phyloP scores from a whole-genome alignment of 148 eudicot species.

The Amaranthus hypochondriacus region DNA sequence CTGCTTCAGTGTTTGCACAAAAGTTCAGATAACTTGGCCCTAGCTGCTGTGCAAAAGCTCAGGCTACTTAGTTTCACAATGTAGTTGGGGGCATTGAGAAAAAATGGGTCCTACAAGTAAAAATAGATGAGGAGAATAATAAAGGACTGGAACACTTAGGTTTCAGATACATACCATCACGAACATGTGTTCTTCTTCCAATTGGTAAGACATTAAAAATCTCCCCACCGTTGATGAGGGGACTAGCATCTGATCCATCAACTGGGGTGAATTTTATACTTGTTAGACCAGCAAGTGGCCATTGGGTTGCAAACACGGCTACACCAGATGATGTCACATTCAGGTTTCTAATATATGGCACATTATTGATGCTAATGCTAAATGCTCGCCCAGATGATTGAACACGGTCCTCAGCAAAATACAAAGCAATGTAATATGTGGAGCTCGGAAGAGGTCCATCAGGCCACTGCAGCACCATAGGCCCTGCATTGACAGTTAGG shows the following conservation, averaged over 20 bases:
- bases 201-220: constrained; percentile 46
- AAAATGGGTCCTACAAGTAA: neutral
- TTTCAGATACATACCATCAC: constrained; percentile 54
- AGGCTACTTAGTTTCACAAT: neutral
- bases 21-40: neutral
- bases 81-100: neutral
- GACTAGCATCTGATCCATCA: constrained; percentile 56
- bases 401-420: constrained; percentile 64
- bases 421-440: constrained; percentile 71
- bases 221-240: constrained; percentile 86
- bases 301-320: constrained; percentile 63
- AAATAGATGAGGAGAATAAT: neutral
- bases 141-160: neutral
- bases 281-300: constrained; percentile 80
- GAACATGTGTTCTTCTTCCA: constrained; percentile 63
- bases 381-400: constrained; percentile 48
- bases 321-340: constrained; percentile 58
- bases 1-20: neutral
- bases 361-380: constrained; percentile 60
- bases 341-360: constrained; percentile 44
- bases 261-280: constrained; percentile 55
- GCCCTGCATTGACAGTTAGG: constrained; percentile 35
- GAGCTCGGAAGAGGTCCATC: constrained; percentile 50
- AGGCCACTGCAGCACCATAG: constrained; percentile 71
- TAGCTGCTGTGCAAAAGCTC: neutral